phyloP scores from a whole-genome alignment of 1,139 yeast genomes.

The Geotrichum fermentans region DNA sequence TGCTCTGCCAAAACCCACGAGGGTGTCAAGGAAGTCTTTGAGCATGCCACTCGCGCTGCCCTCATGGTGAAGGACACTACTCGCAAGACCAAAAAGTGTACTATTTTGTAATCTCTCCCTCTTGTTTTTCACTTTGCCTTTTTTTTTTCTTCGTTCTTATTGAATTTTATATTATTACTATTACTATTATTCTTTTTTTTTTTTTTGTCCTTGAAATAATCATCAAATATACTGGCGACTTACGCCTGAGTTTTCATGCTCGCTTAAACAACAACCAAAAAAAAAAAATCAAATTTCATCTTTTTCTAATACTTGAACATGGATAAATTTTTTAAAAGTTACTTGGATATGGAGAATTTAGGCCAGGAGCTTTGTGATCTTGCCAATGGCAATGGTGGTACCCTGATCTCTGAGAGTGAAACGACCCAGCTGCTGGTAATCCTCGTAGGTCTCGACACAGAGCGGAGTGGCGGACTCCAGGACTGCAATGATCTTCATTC shows the following conservation, averaged over 20 bases:
- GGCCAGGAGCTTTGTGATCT: conserved; percentile 50
- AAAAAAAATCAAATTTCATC: too few relatives aligned
- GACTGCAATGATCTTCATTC: conserved; percentile 95
- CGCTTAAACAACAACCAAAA: neutral
- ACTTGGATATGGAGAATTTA: too few relatives aligned
- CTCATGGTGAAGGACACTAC: conserved; percentile 54
- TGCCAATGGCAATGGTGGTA: conserved; percentile 95
- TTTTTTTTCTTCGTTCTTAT: conserved; percentile 11
- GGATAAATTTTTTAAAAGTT: neutral
- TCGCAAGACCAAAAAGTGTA: conserved; percentile 44
- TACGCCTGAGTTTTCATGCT: neutral
- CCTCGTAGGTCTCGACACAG: conserved; percentile 87
- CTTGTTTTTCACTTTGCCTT: conserved; percentile 4
- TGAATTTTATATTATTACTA: neutral
- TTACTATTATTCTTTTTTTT: conserved; percentile 8
- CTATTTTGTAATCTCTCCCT: conserved; percentile 45
- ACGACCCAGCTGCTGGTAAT: conserved; percentile 94
- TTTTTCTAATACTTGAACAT: too few relatives aligned
- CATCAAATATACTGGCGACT: neutral
- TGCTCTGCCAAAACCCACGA: conserved; percentile 81
- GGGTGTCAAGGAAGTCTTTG: conserved; percentile 73
- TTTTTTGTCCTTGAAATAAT: neutral
- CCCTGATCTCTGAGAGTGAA: conserved; percentile 98
- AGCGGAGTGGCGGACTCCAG: conserved; percentile 81
- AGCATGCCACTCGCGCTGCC: conserved; percentile 88